These are phyloP conservation scores for Ilyonectria robusta DNA, from an alignment of 2,329 filamentous ascomycete genomes.

Conservation along the genomic window DNA sequence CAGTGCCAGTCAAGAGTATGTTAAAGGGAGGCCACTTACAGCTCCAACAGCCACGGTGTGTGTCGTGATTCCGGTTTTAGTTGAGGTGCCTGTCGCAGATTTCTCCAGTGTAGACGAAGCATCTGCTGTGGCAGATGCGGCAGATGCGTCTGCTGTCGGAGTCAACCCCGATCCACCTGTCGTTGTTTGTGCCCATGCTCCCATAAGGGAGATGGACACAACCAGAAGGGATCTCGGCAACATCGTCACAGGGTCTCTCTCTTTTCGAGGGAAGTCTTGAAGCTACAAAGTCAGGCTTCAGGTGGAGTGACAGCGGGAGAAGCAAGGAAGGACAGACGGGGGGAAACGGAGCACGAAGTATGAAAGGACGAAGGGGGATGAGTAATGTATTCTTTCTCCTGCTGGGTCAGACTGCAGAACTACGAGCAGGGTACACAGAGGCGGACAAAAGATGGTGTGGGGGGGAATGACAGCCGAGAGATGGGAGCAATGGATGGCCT, in stretches of 20 bases:
- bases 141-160: neutral
- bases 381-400: conserved; percentile 39
- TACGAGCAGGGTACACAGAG: conserved; percentile 28
- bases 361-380: conserved; percentile 36
- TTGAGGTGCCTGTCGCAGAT: conserved; percentile 35
- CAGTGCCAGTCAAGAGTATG: neutral
- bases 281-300: conserved; percentile 25
- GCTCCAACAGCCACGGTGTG: conserved; percentile 47
- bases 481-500: conserved; percentile 8
- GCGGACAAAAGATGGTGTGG: conserved; percentile 38
- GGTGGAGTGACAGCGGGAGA: conserved; percentile 22
- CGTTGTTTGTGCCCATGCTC: conserved; percentile 38
- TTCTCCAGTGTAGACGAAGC: conserved; percentile 36
- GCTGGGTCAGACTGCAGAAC: conserved; percentile 17
- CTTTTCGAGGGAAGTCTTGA: conserved; percentile 25
- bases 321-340: conserved; percentile 22
- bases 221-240: conserved; percentile 37
- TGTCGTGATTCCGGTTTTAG: conserved; percentile 36
- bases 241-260: conserved; percentile 35
- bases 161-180: neutral
- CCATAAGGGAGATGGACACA: conserved; percentile 31
- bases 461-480: conserved; percentile 35
- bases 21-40: conserved; percentile 30
- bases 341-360: conserved; percentile 13
- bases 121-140: conserved; percentile 16